These are phyloP conservation scores for Bifiguratus adelaidae DNA, from an alignment of 192 early-diverging fungal genomes.

Conservation along the genomic window DNA sequence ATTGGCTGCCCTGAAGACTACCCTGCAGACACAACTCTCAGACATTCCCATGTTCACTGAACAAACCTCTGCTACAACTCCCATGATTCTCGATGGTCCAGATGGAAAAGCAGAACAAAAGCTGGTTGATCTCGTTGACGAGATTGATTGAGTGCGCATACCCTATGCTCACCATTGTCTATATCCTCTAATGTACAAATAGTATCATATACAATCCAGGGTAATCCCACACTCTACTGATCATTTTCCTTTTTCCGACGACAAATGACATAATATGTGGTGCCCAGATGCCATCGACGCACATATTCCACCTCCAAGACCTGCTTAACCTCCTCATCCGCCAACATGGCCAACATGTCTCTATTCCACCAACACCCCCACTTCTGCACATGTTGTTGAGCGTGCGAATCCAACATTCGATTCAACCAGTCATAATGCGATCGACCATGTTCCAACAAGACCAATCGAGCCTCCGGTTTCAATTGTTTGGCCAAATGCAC, in stretches of 20 bases:
- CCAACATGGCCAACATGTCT: constrained; percentile 38
- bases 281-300: constrained; percentile 53
- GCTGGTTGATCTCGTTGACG: too few species aligned
- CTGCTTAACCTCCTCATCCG: constrained; percentile 24
- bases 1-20: too few species aligned
- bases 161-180: too few species aligned
- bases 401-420: constrained; percentile 41
- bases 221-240: not conserved
- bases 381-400: constrained; percentile 37
- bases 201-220: too few species aligned
- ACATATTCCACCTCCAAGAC: constrained; percentile 36
- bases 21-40: too few species aligned
- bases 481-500: constrained; percentile 28
- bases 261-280: constrained; percentile 45
- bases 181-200: too few species aligned
- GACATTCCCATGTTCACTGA: too few species aligned
- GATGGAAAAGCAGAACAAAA: too few species aligned
- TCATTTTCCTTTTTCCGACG: constrained; percentile 5
- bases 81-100: too few species aligned
- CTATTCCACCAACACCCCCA: constrained; percentile 72
- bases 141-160: too few species aligned
- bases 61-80: too few species aligned
- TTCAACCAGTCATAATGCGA: constrained; percentile 42
- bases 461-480: constrained; percentile 29
- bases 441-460: constrained; percentile 58